Conservation (phyloP, 1,139 yeast species). For the Kodamaea alishanica region DNA sequence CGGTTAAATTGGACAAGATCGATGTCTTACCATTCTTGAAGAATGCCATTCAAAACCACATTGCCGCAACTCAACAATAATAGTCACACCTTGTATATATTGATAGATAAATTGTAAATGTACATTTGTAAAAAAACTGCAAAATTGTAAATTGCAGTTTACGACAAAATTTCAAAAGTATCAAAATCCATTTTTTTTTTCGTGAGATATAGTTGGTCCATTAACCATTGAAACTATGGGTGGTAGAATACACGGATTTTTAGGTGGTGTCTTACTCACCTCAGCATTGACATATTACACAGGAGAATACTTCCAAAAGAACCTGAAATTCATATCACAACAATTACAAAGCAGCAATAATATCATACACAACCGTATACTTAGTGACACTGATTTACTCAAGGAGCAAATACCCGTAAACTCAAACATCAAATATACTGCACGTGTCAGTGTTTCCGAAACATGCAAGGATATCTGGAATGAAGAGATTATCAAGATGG, state of each 20-base stretch:
- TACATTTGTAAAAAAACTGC: constrained; percentile 5
- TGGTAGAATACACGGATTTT: constrained; percentile 18
- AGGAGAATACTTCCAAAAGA: constrained; percentile 51
- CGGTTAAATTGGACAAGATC: constrained; percentile 33
- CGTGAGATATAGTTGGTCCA: neutral
- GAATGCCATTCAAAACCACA: constrained; percentile 26
- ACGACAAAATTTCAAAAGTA: neutral
- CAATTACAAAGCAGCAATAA: constrained; percentile 48
- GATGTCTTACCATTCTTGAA: constrained; percentile 42
- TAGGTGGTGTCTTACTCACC: constrained; percentile 59
- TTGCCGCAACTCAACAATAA: constrained; percentile 10
- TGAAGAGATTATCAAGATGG: constrained; percentile 63
- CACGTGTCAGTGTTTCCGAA: constrained; percentile 42
- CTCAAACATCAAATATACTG: constrained; percentile 31
- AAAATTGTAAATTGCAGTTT: neutral
- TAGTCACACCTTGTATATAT: constrained; percentile 1
- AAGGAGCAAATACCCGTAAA: constrained; percentile 37
- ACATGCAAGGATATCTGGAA: constrained; percentile 82
- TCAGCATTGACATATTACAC: constrained; percentile 65
- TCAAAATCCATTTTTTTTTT: no score
- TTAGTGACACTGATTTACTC: constrained; percentile 35
- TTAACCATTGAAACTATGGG: constrained; percentile 6
- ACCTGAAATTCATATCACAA: constrained; percentile 44
- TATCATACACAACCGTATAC: constrained; percentile 49
- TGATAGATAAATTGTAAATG: constrained; percentile 1